Evolutionary conservation across 1,284 basidiomycete genomes (phyloP).

Genomic region (Cryptococcus amylolentus): DNA sequence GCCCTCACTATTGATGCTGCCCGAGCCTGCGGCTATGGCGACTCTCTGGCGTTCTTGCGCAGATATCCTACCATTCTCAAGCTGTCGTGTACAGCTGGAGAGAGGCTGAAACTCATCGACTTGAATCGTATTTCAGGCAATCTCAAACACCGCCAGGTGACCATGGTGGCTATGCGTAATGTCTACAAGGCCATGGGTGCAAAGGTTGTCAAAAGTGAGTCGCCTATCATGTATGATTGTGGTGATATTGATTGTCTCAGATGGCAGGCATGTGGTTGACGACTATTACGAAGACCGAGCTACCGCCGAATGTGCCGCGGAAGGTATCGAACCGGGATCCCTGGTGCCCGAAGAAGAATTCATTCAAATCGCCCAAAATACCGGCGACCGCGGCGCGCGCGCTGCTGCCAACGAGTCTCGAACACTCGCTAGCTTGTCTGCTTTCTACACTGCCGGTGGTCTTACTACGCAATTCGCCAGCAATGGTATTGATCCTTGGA

Average conservation of each 20-base stretch:
- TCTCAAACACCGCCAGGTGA: constrained; percentile 84
- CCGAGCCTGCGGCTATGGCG: constrained; percentile 88
- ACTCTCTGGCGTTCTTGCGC: constrained; percentile 95
- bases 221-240: neutral
- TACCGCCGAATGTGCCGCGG: constrained; percentile 64
- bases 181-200: constrained; percentile 93
- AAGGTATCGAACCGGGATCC: constrained; percentile 70
- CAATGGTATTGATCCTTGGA: constrained; percentile 75
- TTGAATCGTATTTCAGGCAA: constrained; percentile 82
- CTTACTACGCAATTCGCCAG: constrained; percentile 81
- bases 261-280: constrained; percentile 84
- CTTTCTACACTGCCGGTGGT: constrained; percentile 73
- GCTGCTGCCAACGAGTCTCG: constrained; percentile 35
- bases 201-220: constrained; percentile 76
- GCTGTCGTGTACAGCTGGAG: constrained; percentile 74
- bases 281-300: constrained; percentile 91
- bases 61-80: constrained; percentile 86
- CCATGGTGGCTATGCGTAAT: constrained; percentile 85
- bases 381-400: constrained; percentile 32
- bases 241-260: constrained; percentile 50
- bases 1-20: constrained; percentile 97
- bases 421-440: constrained; percentile 39
- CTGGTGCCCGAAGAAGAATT: constrained; percentile 70
- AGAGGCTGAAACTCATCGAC: constrained; percentile 88
- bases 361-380: constrained; percentile 25